phyloP scores from a whole-genome alignment of 2,329 filamentous ascomycete species.

The Claviceps sp. region DNA sequence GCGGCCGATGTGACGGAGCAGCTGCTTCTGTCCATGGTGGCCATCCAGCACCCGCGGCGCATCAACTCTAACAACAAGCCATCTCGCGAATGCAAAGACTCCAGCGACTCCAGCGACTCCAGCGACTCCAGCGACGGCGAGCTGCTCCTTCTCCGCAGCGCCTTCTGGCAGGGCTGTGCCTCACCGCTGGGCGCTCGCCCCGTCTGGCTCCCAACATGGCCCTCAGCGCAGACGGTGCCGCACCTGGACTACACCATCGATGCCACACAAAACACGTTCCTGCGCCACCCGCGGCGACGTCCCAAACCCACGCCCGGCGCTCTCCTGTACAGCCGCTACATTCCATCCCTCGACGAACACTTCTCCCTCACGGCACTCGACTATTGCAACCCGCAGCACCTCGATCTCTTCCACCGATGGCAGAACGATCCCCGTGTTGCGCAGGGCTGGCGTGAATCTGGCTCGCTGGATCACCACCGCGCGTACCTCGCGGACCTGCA shows the following conservation, averaged over 20 bases:
- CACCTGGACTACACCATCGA: slow-evolving; percentile 23
- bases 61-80: slow-evolving; percentile 7
- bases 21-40: slow-evolving; percentile 18
- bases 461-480: slow-evolving; percentile 54
- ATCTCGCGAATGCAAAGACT: slow-evolving; percentile 1
- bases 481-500: slow-evolving; percentile 31
- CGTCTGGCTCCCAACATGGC: slow-evolving; percentile 38
- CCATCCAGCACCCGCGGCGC: slow-evolving; percentile 28
- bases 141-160: slow-evolving; percentile 30
- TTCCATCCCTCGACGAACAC: slow-evolving; percentile 57
- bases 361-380: slow-evolving; percentile 61
- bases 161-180: slow-evolving; percentile 55
- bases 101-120: slow-evolving; percentile 11
- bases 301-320: slow-evolving; percentile 54
- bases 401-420: slow-evolving; percentile 60
- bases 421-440: slow-evolving; percentile 70
- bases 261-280: slow-evolving; percentile 17
- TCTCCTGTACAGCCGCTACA: slow-evolving; percentile 61
- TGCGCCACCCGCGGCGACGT: slow-evolving; percentile 52
- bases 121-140: slow-evolving; percentile 13
- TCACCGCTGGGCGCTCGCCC: slow-evolving; percentile 50
- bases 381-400: slow-evolving; percentile 44
- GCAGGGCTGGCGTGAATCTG: slow-evolving; percentile 64
- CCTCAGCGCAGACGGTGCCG: slow-evolving; percentile 17
- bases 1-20: neutral